Base-by-base conservation (phyloP, 2,329 filamentous ascomycete species). In the Fusarium udum region DNA sequence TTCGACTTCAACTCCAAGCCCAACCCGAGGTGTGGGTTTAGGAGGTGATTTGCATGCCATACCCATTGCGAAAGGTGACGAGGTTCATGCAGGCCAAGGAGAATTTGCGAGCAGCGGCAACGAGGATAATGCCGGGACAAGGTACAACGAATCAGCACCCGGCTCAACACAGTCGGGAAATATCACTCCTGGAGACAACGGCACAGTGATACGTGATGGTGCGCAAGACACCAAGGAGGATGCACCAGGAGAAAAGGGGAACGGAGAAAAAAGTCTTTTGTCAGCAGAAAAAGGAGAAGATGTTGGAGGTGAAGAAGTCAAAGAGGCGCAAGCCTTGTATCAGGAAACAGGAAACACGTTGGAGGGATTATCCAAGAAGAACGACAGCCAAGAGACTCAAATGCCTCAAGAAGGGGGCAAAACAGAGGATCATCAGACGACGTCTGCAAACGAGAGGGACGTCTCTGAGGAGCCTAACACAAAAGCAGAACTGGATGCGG, bases 1-100 rank as follows among this genome's bases (percentile, higher is more conserved):
- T 45, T 75, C 72, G 9, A 75, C 72, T 39, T 62, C 67, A 18
- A 60, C 52, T 12, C 62, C 65, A 49, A 75, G 65, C 24, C 69
- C 60, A 37, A 66, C 45, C 16, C 56, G 66, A 57, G 59, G 39
- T 26, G 43, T 31, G 31, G 64, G 59, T 28, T 40, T 60, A 15
- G 39, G 49, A 22, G 56, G 58, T n/a, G 67, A 42, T 13, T 24
- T 37, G 22, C 46, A 58, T 43, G 51, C 31, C 16, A 58, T 37
- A 40, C 31, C 39, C 40, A 39, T 37, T 20, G 26, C 42, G 32
- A 61, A 61, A 26, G 24, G 26, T 32, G 58, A 46, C n/a, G 18
- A 59, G 45, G 40, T 37, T n/a, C 37, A 49, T 10, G 26, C 26
- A 39, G 51, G 34, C 15, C 34, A 28, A 37, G 48, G 51, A 37